Evolutionary conservation across 2,329 filamentous ascomycete species (phyloP).

Genomic region (Sporothrix schenckii): DNA sequence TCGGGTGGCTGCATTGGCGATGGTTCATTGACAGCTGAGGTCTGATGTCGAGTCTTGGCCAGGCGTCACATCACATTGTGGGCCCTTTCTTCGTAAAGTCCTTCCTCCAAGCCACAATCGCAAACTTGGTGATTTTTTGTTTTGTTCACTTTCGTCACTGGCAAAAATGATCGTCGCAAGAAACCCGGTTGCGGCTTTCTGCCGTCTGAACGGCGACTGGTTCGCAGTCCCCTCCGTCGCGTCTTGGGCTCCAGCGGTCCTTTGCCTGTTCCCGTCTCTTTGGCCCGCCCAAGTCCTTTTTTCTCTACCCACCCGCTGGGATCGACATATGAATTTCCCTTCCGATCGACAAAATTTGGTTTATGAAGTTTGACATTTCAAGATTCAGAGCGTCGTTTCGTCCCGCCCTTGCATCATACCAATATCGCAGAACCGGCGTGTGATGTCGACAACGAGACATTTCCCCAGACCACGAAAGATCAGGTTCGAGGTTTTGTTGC

Average conservation of each 20-base stretch:
- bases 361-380: neutral
- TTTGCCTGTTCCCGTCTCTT: neutral
- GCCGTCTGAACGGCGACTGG: neutral
- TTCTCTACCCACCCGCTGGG: neutral
- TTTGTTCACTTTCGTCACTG: neutral
- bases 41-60: neutral
- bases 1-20: neutral
- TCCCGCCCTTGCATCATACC: constrained; percentile 18
- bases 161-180: neutral
- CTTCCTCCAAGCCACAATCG: neutral
- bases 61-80: neutral
- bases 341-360: neutral
- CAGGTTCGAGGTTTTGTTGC: too few species aligned
- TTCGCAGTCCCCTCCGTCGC: neutral
- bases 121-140: neutral
- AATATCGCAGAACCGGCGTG: constrained; percentile 11
- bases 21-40: neutral
- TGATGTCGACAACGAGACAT: constrained; percentile 2
- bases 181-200: constrained; percentile 12
- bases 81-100: neutral
- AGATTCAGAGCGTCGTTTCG: neutral
- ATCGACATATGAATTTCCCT: constrained; percentile 11
- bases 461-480: neutral
- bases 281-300: too few species aligned
- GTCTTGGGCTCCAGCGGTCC: neutral